Base-by-base conservation (phyloP, 2,329 filamentous ascomycete species). In the Aspergillus amoenus region DNA sequence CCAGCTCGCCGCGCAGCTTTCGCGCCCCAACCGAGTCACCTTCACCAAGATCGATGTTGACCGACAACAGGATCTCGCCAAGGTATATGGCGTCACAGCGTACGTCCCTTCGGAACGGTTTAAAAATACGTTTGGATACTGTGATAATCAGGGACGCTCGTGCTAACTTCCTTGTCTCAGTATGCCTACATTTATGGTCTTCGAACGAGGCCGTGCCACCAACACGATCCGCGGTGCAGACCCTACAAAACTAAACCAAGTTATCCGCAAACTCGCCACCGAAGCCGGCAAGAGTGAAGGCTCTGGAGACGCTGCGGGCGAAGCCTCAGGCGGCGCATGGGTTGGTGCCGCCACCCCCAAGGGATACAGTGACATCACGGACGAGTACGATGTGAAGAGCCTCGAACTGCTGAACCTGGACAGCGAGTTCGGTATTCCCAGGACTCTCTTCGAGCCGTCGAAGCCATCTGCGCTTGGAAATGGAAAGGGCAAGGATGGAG, bases 121-220 rank as follows among this genome's bases (percentile, higher is more conserved):
- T 49, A 43, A 15, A 30, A 7, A 46, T 18, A 48, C 53, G n/a
- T n/a, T 40, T 11, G 18, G 8, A 45, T 44, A 21, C 37, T 22
- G 17, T 24, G 15, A 11, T 2, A 17, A 3, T 41, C 13, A 2
- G 34, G 24, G 12, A 15, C 3, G 30, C 2, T 27, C 4, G 18
- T 12, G 52, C 30, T 55, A 44, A 55, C 24, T 21, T n/a, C 37
- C 4, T 8, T 44, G 4, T n/a, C 34, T 37, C 34, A 84, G 82
- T 62, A 93, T 93, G 70, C 94, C 94, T 8, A 96, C 93, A n/a
- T 96, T 97, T 74, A 84, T 97, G 69, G 83, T 97, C 68, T 95
- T 91, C 79, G 88, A 88, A 66, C 83, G 88, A 69, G 88, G 87
- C 65, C 81, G 85, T 61, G 78, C 86, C 56, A 82, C 85, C 46